Evolutionary conservation across 106 monocot species (phyloP).

Genomic region (Agapanthus africanus): DNA sequence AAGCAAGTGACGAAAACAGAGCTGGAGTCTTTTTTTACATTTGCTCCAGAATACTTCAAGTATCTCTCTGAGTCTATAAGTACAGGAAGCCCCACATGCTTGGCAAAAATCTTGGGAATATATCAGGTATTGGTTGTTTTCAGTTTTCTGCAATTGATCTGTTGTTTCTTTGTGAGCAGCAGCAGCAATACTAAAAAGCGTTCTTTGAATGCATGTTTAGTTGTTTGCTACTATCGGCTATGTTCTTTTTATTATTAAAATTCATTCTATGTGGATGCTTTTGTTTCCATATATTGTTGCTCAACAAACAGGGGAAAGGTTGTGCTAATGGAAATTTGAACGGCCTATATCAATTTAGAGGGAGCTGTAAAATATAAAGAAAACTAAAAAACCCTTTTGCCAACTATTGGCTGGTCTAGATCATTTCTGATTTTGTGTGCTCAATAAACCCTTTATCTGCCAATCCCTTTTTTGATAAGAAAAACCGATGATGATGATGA

Average conservation of each 20-base stretch:
- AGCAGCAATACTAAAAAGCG: not conserved
- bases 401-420: not conserved
- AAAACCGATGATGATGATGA: too few species aligned
- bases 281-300: not conserved
- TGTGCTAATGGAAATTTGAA: not conserved
- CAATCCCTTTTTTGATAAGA: too few species aligned
- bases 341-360: not conserved
- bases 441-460: too few species aligned
- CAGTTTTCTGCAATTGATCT: not conserved
- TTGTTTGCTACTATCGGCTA: not conserved
- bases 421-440: not conserved
- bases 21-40: conserved; percentile 75
- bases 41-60: conserved; percentile 75
- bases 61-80: conserved; percentile 75
- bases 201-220: not conserved
- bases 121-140: conserved; percentile 56
- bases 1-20: conserved; percentile 94
- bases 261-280: not conserved
- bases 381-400: not conserved
- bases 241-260: too few species aligned
- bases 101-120: conserved; percentile 88
- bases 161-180: not conserved
- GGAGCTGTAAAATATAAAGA: not conserved
- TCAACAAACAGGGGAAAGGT: not conserved
- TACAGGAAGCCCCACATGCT: conserved; percentile 72